These are phyloP conservation scores for Omphalotus guepiniiformis DNA, from an alignment of 768 basidiomycete species.

Conservation along the genomic window DNA sequence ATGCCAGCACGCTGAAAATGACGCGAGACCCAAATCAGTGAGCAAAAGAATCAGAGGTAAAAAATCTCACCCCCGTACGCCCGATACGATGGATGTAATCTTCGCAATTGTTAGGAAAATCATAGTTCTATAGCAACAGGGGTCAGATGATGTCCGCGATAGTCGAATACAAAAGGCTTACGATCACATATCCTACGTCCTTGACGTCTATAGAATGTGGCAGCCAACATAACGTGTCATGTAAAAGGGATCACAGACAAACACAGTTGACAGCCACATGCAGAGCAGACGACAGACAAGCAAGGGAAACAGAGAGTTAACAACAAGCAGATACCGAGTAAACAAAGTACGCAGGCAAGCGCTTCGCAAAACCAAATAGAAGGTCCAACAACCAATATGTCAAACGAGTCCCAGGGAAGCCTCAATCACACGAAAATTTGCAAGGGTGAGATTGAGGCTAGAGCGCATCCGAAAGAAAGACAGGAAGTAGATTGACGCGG, in stretches of 20 bases:
- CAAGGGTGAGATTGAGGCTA: conserved; percentile 28
- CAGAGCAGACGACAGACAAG: conserved; percentile 15
- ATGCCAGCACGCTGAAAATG: conserved; percentile 73
- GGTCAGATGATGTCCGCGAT: conserved; percentile 7
- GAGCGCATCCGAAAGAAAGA: conserved; percentile 41
- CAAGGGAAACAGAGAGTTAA: conserved; percentile 15
- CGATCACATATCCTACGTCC: conserved; percentile 97
- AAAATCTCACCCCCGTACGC: conserved; percentile 74
- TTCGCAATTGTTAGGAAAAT: conserved; percentile 97
- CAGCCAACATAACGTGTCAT: conserved; percentile 26
- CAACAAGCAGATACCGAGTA: conserved; percentile 18
- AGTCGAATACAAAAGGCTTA: conserved; percentile 36
- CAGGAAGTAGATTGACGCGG: conserved; percentile 32
- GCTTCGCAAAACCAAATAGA: conserved; percentile 23
- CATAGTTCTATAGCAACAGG: conserved; percentile 73
- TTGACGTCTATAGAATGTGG: conserved; percentile 77
- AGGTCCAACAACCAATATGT: conserved; percentile 31
- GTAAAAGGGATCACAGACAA: conserved; percentile 26
- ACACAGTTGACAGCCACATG: conserved; percentile 24
- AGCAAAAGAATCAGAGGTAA: not conserved
- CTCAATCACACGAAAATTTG: conserved; percentile 23
- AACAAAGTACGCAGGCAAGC: conserved; percentile 1
- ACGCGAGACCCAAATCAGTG: conserved; percentile 19
- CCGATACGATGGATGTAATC: conserved; percentile 99
- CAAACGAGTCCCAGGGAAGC: conserved; percentile 35